phyloP scores from a whole-genome alignment of 1,284 basidiomycete genomes.

The Cryptococcus sp. region DNA sequence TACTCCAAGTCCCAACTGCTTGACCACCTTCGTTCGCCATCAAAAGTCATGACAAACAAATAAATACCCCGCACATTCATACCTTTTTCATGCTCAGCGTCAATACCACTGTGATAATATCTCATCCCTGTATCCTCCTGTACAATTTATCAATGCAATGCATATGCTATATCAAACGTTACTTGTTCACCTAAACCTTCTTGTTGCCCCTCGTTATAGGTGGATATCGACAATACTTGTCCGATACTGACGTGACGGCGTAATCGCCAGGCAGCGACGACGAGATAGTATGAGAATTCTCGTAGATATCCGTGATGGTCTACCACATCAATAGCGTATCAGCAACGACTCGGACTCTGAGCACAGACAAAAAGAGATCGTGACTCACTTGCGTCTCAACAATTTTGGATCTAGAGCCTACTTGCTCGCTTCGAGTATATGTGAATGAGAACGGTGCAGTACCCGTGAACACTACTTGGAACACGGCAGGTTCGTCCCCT shows the following conservation, averaged over 20 bases:
- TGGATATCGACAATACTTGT: constrained; percentile 80
- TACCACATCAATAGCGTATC: constrained; percentile 10
- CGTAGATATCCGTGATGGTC: constrained; percentile 76
- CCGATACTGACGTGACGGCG: constrained; percentile 77
- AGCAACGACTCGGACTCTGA: background rate
- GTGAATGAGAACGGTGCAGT: constrained; percentile 95
- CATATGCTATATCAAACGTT: constrained; percentile 1
- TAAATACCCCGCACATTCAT: constrained; percentile 9
- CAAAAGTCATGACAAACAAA: too few species aligned
- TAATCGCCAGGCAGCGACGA: constrained; percentile 78
- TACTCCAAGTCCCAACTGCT: constrained; percentile 5
- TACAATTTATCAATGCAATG: constrained; percentile 7
- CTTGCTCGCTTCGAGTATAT: constrained; percentile 67
- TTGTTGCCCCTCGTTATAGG: constrained; percentile 43
- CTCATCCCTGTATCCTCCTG: too few species aligned
- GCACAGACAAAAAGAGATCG: background rate
- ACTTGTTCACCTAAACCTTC: background rate
- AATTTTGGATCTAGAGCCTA: constrained; percentile 57
- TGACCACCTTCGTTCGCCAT: background rate
- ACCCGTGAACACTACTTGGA: constrained; percentile 77
- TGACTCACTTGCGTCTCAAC: constrained; percentile 70
- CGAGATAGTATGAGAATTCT: constrained; percentile 79
- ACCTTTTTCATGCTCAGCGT: background rate
- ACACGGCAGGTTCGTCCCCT: constrained; percentile 90
- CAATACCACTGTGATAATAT: too few species aligned